Percentiles rank a stretch among this genome's conserved stretches.
These are phyloP conservation scores for Letharia lupina DNA, from an alignment of 495 filamentous ascomycete genomes.

Conservation along the genomic window DNA sequence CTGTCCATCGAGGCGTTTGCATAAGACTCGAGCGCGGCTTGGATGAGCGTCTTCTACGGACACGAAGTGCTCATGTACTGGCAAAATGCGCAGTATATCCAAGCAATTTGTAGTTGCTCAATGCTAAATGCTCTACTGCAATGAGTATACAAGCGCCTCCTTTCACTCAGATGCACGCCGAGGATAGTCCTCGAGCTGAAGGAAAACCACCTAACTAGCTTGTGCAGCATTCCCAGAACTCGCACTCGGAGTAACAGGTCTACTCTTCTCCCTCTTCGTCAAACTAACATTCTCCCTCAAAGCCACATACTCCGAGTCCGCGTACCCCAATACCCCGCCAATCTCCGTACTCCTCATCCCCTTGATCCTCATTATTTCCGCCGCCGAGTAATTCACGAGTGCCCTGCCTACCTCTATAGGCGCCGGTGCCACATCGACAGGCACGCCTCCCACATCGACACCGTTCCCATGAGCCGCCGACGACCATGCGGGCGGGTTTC, in stretches of 20 bases:
- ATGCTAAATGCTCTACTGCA: not conserved
- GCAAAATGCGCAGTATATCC: not conserved
- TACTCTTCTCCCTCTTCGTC: constrained; percentile 39
- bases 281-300: constrained; percentile 82
- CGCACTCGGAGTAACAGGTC: constrained; percentile 35
- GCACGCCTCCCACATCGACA: constrained; percentile 11
- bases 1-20: not conserved
- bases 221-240: not conserved
- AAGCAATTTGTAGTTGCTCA: not conserved
- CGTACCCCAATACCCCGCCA: constrained; percentile 69
- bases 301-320: constrained; percentile 91
- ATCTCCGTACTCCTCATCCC: constrained; percentile 79
- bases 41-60: not conserved
- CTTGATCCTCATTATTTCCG: constrained; percentile 75
- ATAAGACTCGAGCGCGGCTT: not conserved
- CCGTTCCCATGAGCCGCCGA: constrained; percentile 1
- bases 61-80: not conserved
- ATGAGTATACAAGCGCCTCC: not conserved
- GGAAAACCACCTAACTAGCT: too few species aligned
- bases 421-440: constrained; percentile 37
- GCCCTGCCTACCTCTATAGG: constrained; percentile 79
- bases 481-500: constrained; percentile 28
- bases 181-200: not conserved
- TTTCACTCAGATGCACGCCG: not conserved
- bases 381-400: constrained; percentile 85